Conservation (phyloP, 768 basidiomycete genomes). For the Podaxis sp. region DNA sequence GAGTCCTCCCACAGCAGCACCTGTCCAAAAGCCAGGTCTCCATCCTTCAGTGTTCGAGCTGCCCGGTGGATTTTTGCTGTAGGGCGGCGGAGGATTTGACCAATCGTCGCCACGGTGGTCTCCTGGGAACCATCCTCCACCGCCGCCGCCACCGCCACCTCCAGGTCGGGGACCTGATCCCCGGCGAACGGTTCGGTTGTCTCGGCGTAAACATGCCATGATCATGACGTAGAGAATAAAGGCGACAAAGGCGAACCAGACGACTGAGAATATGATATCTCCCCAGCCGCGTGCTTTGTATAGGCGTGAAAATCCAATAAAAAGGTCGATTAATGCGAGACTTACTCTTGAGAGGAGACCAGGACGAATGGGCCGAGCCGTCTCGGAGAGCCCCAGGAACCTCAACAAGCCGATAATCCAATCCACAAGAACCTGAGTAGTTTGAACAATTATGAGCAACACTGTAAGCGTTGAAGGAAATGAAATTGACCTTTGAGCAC, state of each 20-base stretch:
- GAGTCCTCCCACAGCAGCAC: conserved; percentile 71
- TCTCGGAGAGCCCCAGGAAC: conserved; percentile 51
- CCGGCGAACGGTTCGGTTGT: conserved; percentile 20
- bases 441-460: background rate
- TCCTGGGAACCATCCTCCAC: conserved; percentile 55
- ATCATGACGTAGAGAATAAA: conserved; percentile 61
- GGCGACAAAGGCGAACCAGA: conserved; percentile 55
- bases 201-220: conserved; percentile 47
- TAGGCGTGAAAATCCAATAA: background rate
- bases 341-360: conserved; percentile 31
- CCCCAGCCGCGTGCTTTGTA: conserved; percentile 47
- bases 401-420: conserved; percentile 80
- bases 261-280: conserved; percentile 49
- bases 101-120: conserved; percentile 36
- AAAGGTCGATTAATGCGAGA: background rate
- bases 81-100: conserved; percentile 52
- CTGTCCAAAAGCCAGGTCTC: conserved; percentile 85
- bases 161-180: conserved; percentile 36
- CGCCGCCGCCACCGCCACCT: conserved; percentile 36
- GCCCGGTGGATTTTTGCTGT: conserved; percentile 41
- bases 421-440: conserved; percentile 73
- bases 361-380: conserved; percentile 27
- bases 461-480: background rate
- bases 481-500: conserved; percentile 72
- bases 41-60: conserved; percentile 35